These are phyloP conservation scores for Mycosphaerelloides madeirae DNA, from an alignment of 2,329 filamentous ascomycete species.

Conservation along the genomic window DNA sequence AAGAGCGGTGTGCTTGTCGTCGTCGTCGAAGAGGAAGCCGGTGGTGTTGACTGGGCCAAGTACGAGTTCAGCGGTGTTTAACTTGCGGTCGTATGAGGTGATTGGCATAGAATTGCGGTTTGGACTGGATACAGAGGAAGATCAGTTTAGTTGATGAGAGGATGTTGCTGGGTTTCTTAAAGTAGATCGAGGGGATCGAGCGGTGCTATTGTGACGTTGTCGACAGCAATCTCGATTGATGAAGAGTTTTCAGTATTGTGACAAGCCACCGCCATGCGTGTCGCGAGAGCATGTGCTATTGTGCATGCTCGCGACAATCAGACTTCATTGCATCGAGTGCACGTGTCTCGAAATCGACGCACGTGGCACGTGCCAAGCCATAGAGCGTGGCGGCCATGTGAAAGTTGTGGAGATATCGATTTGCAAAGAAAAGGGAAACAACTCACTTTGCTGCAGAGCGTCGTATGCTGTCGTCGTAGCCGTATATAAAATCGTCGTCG, in stretches of 20 bases:
- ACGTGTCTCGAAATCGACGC: neutral
- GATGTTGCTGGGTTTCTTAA: constrained; percentile 8
- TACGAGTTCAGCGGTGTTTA: constrained; percentile 53
- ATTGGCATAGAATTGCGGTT: constrained; percentile 95
- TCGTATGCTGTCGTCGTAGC: constrained; percentile 64
- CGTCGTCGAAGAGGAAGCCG: constrained; percentile 74
- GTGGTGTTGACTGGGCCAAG: constrained; percentile 81
- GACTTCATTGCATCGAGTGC: neutral
- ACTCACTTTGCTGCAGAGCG: constrained; percentile 77
- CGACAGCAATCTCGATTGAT: constrained; percentile 5
- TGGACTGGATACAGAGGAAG: constrained; percentile 48
- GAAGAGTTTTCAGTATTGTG: constrained; percentile 10
- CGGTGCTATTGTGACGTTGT: constrained; percentile 11
- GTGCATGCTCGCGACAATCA: constrained; percentile 6
- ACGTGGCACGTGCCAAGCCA: constrained; percentile 12
- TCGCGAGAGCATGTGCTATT: neutral
- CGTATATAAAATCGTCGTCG: constrained; percentile 56
- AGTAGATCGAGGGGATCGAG: neutral
- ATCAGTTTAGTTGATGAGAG: constrained; percentile 17
- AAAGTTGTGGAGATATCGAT: constrained; percentile 1
- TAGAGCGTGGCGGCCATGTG: constrained; percentile 4
- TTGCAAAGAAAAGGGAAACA: constrained; percentile 38
- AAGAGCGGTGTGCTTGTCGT: constrained; percentile 44
- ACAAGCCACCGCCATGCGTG: neutral
- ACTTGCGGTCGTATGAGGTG: constrained; percentile 63